Conservation (phyloP, 768 basidiomycete genomes). For the Rhizopogon vulgaris region DNA sequence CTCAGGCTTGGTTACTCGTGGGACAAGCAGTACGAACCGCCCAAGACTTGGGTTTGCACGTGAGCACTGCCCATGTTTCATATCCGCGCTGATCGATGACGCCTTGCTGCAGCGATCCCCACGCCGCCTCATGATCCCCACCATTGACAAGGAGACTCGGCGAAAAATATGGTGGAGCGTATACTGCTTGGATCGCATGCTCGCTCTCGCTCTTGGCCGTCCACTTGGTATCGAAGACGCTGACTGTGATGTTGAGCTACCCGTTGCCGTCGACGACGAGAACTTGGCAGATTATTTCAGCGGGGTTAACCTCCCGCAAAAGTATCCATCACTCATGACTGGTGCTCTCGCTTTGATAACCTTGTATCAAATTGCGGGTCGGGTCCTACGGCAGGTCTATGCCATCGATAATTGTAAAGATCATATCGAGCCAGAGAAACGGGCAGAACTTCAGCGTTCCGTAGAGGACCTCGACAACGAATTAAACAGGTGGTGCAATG, state of each 20-base stretch:
- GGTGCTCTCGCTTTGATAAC: conserved; percentile 71
- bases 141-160: conserved; percentile 84
- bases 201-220: conserved; percentile 83
- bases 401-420: conserved; percentile 75
- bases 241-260: conserved; percentile 86
- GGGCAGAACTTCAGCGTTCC: conserved; percentile 65
- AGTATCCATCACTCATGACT: conserved; percentile 67
- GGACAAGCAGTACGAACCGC: conserved; percentile 87
- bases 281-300: conserved; percentile 64
- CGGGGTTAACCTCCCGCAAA: conserved; percentile 51
- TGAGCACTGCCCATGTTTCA: conserved; percentile 35
- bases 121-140: conserved; percentile 58
- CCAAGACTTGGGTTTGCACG: conserved; percentile 89
- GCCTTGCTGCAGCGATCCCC: conserved; percentile 62
- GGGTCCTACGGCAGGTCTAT: conserved; percentile 77
- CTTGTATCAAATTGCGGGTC: conserved; percentile 81
- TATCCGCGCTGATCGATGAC: conserved; percentile 11
- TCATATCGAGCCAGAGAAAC: conserved; percentile 65
- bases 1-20: conserved; percentile 89
- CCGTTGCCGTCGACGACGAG: conserved; percentile 80
- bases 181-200: conserved; percentile 86
- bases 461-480: conserved; percentile 76
- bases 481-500: conserved; percentile 79
- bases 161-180: conserved; percentile 94
- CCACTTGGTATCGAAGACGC: conserved; percentile 85